Percentiles rank a stretch among this genome's conserved stretches.
Evolutionary conservation across 2,329 filamentous ascomycete genomes (phyloP).

Genomic region (Phialocephala subalpina): DNA sequence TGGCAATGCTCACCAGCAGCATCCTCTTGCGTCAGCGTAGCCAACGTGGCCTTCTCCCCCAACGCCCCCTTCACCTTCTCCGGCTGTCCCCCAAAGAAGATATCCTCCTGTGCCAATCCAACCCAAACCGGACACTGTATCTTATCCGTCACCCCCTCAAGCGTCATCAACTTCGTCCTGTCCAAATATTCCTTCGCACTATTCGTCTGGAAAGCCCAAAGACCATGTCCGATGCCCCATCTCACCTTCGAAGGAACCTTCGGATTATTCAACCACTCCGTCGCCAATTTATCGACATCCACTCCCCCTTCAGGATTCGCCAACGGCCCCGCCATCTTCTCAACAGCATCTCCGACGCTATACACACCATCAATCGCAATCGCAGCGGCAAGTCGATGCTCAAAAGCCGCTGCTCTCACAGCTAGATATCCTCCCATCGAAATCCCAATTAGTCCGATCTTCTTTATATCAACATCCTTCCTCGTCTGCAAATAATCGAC

Average conservation of each 20-base stretch:
- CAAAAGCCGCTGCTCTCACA: slow-evolving; percentile 52
- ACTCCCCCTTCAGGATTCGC: background rate
- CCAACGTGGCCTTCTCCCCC: background rate
- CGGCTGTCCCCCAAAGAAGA: background rate
- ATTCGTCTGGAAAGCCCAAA: slow-evolving; percentile 1
- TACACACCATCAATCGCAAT: slow-evolving; percentile 51
- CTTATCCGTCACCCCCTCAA: background rate
- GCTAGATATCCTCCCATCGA: slow-evolving; percentile 53
- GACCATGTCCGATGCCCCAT: slow-evolving; percentile 5
- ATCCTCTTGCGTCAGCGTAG: background rate
- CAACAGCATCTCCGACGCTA: background rate
- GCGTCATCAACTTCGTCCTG: background rate
- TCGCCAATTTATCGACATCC: background rate
- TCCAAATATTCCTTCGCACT: background rate
- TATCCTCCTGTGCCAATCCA: background rate
- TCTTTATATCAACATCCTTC: slow-evolving; percentile 42
- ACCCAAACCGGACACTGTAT: slow-evolving; percentile 1
- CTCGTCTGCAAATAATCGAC: slow-evolving; percentile 47
- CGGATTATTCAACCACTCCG: background rate
- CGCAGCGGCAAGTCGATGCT: slow-evolving; percentile 50
- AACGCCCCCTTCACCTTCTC: background rate
- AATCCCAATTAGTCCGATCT: slow-evolving; percentile 49
- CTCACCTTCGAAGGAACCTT: background rate
- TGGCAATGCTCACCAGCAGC: background rate
- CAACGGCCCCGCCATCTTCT: background rate